These are phyloP conservation scores for Colletotrichum somersetense DNA, from an alignment of 2,329 filamentous ascomycete genomes.

Conservation along the genomic window DNA sequence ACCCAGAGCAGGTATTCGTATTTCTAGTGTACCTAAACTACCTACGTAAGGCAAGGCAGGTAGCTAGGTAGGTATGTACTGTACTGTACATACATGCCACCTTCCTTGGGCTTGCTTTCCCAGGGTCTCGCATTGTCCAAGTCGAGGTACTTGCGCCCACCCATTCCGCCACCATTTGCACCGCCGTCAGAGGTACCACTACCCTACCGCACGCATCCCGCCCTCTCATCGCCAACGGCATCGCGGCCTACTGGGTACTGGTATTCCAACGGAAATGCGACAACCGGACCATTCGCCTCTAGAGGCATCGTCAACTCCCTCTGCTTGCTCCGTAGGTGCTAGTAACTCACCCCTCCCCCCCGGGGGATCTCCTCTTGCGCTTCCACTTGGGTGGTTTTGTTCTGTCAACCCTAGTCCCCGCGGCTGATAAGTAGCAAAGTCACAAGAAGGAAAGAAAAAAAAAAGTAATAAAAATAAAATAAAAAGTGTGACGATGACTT, in stretches of 20 bases:
- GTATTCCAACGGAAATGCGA: conserved; percentile 33
- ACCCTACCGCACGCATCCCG: conserved; percentile 12
- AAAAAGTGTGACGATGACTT: conserved; percentile 36
- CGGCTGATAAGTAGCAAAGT: conserved; percentile 34
- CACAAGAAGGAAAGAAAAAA: neutral
- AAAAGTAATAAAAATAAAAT: neutral
- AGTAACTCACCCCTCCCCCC: conserved; percentile 11
- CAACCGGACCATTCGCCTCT: conserved; percentile 38
- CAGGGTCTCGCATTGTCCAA: conserved; percentile 22
- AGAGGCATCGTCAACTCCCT: conserved; percentile 39
- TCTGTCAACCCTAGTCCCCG: conserved; percentile 40
- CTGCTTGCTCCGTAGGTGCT: conserved; percentile 3
- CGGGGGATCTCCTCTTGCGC: conserved; percentile 31
- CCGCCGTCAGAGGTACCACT: conserved; percentile 15
- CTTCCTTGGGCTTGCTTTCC: conserved; percentile 28
- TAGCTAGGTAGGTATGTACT: too few species aligned
- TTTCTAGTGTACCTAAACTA: too few species aligned
- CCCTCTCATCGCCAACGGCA: conserved; percentile 31
- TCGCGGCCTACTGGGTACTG: conserved; percentile 20
- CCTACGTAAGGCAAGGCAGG: too few species aligned
- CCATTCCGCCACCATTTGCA: neutral
- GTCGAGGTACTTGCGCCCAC: conserved; percentile 7
- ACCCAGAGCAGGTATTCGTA: conserved; percentile 12
- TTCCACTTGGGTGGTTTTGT: conserved; percentile 40
- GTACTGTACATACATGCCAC: conserved; percentile 8